Conservation (phyloP, 2,329 filamentous ascomycete genomes). For the Penicillium sp. region DNA sequence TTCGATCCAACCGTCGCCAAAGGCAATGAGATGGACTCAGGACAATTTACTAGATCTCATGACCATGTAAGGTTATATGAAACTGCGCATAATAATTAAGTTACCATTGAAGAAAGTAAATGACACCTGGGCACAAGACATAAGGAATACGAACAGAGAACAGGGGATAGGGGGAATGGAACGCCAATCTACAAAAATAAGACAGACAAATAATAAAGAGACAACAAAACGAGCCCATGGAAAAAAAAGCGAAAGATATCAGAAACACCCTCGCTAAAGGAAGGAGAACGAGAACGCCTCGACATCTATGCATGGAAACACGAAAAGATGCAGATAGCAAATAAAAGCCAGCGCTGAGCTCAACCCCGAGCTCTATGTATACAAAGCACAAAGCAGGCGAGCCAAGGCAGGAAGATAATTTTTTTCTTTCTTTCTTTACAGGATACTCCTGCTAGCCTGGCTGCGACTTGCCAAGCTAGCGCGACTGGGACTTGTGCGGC, state of each 20-base stretch:
- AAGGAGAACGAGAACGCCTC: neutral
- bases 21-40: no score
- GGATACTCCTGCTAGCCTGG: conserved; percentile 9
- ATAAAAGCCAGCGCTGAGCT: neutral
- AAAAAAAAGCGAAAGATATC: neutral
- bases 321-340: neutral
- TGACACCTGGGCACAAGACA: neutral
- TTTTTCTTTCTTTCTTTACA: neutral
- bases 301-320: neutral
- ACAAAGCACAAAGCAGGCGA: neutral
- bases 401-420: neutral
- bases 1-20: no score
- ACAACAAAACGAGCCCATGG: no score
- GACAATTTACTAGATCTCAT: no score
- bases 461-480: conserved; percentile 54
- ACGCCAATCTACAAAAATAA: neutral
- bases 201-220: neutral
- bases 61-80: neutral
- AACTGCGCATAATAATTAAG: neutral
- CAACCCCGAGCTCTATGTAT: neutral
- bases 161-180: neutral
- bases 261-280: neutral
- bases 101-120: neutral
- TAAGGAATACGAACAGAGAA: neutral
- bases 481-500: conserved; percentile 66